A percentile compares a stretch with the other conserved stretches of the same genome.
These are phyloP conservation scores for Termitomyces sp. DNA, from an alignment of 768 basidiomycete species.

Conservation along the genomic window DNA sequence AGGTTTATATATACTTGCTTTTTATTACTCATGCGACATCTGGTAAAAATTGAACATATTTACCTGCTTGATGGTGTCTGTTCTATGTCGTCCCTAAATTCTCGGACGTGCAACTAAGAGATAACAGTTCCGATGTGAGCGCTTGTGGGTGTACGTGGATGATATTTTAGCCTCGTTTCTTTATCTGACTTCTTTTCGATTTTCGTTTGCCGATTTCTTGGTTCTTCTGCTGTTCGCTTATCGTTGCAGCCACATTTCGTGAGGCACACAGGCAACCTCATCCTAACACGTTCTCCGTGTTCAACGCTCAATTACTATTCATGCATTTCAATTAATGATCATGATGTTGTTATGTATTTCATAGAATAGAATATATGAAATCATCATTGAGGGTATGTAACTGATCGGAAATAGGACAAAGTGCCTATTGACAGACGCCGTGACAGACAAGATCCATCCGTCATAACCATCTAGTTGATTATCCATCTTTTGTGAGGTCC, in stretches of 20 bases:
- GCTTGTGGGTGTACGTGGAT: neutral
- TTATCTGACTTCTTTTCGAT: neutral
- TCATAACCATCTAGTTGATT: neutral
- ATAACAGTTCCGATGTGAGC: neutral
- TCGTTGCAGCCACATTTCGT: neutral
- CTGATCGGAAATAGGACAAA: neutral
- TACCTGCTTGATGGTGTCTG: neutral
- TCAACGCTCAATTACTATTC: too few species aligned
- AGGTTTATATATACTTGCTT: too few species aligned
- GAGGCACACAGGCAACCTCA: neutral
- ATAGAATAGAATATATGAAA: neutral
- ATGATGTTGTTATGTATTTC: neutral
- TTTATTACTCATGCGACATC: too few species aligned
- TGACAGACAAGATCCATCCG: neutral
- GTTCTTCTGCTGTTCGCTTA: neutral
- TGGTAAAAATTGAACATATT: too few species aligned
- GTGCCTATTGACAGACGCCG: neutral
- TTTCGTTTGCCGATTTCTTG: neutral
- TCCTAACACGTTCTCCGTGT: neutral
- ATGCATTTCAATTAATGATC: neutral
- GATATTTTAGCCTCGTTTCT: neutral
- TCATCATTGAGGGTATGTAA: neutral
- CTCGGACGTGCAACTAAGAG: neutral
- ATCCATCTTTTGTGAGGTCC: neutral
- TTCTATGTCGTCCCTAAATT: neutral